Base-by-base conservation (phyloP, 805 yeast genomes). In the Candida ascalaphidarum region DNA sequence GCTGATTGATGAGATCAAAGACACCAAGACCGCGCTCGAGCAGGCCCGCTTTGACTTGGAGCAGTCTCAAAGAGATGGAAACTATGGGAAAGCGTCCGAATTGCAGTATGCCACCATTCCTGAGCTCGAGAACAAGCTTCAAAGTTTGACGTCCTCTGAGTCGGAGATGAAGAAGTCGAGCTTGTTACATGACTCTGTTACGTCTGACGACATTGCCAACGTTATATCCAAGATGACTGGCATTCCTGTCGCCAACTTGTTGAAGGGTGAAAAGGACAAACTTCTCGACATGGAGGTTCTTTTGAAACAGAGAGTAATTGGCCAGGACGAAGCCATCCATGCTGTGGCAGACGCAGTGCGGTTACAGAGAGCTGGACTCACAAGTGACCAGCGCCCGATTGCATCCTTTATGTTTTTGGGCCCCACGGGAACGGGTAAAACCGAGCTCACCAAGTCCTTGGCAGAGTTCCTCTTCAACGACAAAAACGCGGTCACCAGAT, bases 361-460 rank as follows among this genome's bases (percentile, higher is more conserved):
- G 53, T 65, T 89, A 34, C 98, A 92, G 52, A 73, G 98, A 47
- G 98, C 98, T 0, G 98, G 98, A 1, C 71, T 89, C 34, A 89
- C 97, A 7, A 81, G 83, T 52, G 95, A 86, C 38, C 82, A 82
- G 55, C 72, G 96, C 36, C 98, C 98, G 5, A 88, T 89, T 44
- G 97, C 96, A 1, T 81, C 95, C 31, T 92, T 92, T 55, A 80
- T 89, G 81, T 92, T 92, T 56, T 65, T 92, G 40, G 98, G 98
- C 14, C 97, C 98, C 30, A 92, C 98, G 0, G 98, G 98, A 60
- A 89, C 97, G 0, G 98, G 98, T 60, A 89, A 89, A 56, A 92
- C 98, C 1, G 97, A 92, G 54, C 68, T 92, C 29, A 88, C 96
- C 6, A 89, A 92, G 53, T 78, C 94, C 1, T 68, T 89, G 32